phyloP scores from a whole-genome alignment of 2,329 filamentous ascomycete genomes.

The Stagonosporopsis cucurbitacearum region DNA sequence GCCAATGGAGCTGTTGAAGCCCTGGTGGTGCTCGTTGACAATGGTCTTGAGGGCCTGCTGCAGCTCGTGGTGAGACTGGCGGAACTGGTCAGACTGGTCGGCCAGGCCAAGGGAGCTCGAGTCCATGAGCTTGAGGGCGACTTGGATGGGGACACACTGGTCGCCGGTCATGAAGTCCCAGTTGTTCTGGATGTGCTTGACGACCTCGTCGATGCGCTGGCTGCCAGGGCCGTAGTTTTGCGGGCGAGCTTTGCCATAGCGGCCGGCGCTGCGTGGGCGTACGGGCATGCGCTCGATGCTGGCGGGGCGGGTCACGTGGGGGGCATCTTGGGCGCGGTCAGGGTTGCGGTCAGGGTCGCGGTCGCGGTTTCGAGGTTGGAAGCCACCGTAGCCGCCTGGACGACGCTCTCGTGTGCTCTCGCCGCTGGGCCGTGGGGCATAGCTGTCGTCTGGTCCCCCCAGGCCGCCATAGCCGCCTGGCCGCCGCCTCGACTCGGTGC shows the following conservation, averaged over 20 bases:
- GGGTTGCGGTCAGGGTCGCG: constrained; percentile 1
- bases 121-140: constrained; percentile 94
- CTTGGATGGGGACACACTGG: constrained; percentile 89
- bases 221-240: constrained; percentile 48
- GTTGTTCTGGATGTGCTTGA: constrained; percentile 83
- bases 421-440: constrained; percentile 26
- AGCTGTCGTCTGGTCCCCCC: constrained; percentile 35
- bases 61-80: constrained; percentile 83
- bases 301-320: constrained; percentile 43
- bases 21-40: constrained; percentile 98
- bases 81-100: constrained; percentile 84
- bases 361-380: constrained; percentile 35
- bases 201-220: constrained; percentile 62
- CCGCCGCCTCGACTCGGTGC: constrained; percentile 38
- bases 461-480: constrained; percentile 43
- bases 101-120: constrained; percentile 90
- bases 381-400: constrained; percentile 35
- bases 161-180: constrained; percentile 92
- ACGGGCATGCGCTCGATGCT: constrained; percentile 53
- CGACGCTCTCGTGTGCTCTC: constrained; percentile 35
- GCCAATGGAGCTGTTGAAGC: constrained; percentile 98
- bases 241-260: not conserved
- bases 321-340: constrained; percentile 35
- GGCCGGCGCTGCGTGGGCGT: constrained; percentile 48
- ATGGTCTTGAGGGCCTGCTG: constrained; percentile 92